Conservation (phyloP, 768 basidiomycete genomes). For the Daedaleopsis sinensis region DNA sequence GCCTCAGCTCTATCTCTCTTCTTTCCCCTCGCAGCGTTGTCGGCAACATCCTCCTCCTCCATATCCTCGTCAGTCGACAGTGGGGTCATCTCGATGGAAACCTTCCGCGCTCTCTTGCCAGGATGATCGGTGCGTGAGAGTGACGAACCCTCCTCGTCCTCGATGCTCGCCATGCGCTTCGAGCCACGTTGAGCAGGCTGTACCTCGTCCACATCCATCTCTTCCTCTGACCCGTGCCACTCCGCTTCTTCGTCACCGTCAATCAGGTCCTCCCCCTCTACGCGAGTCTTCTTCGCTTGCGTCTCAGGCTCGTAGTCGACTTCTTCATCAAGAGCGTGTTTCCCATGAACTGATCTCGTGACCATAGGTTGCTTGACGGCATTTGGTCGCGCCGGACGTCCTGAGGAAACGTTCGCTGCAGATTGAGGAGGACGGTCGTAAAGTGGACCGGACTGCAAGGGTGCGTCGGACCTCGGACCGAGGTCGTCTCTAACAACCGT, state of each 20-base stretch:
- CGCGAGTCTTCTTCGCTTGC: slow-evolving; percentile 53
- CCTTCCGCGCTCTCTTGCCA: slow-evolving; percentile 61
- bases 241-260: slow-evolving; percentile 53
- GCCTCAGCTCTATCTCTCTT: slow-evolving; percentile 80
- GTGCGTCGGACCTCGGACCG: background rate
- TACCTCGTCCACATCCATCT: slow-evolving; percentile 28
- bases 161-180: slow-evolving; percentile 51
- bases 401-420: background rate
- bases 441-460: background rate
- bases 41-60: slow-evolving; percentile 11
- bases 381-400: slow-evolving; percentile 4
- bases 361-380: slow-evolving; percentile 3
- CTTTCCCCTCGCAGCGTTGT: slow-evolving; percentile 44
- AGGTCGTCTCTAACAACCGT: background rate
- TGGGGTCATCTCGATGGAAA: slow-evolving; percentile 46
- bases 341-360: slow-evolving; percentile 17
- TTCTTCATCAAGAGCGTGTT: slow-evolving; percentile 44
- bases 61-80: slow-evolving; percentile 33
- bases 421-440: background rate
- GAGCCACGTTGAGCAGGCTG: slow-evolving; percentile 42
- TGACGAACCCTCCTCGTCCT: slow-evolving; percentile 49
- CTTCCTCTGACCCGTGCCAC: slow-evolving; percentile 36
- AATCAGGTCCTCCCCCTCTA: slow-evolving; percentile 51
- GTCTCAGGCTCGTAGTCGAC: slow-evolving; percentile 37
- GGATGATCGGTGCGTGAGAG: slow-evolving; percentile 38